Conservation (phyloP, 129 eudicot species). For the Chrysanthemum seticuspe region DNA sequence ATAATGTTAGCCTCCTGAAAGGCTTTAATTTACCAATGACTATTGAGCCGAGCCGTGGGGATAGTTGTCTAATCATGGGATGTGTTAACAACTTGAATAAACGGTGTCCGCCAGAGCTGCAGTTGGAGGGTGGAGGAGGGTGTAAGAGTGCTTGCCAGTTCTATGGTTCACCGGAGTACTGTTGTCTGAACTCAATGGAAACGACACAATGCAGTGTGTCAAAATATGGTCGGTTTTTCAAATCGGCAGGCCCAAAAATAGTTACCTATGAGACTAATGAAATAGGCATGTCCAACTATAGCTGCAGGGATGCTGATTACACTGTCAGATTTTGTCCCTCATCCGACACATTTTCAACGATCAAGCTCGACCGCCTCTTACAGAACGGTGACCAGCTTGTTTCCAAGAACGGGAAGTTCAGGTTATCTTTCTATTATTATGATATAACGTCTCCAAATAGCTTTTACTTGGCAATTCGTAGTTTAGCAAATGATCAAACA, state of each 20-base stretch:
- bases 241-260: not conserved
- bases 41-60: constrained; percentile 37
- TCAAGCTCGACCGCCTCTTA: too few relatives aligned
- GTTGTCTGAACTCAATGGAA: constrained; percentile 22
- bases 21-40: constrained; percentile 43
- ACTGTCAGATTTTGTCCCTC: too few relatives aligned
- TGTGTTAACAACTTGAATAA: constrained; percentile 31
- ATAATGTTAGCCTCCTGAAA: constrained; percentile 30
- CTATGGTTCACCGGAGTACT: constrained; percentile 32
- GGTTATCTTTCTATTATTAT: too few relatives aligned
- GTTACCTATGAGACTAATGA: too few relatives aligned
- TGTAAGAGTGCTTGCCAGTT: constrained; percentile 43
- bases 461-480: constrained; percentile 38
- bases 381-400: too few relatives aligned
- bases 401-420: too few relatives aligned
- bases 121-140: constrained; percentile 30
- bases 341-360: too few relatives aligned
- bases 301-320: too few relatives aligned
- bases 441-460: too few relatives aligned
- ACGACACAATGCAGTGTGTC: constrained; percentile 36
- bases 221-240: constrained; percentile 28
- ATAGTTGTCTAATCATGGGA: constrained; percentile 24
- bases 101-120: constrained; percentile 35
- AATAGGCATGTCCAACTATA: too few relatives aligned
- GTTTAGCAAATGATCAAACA: constrained; percentile 16